phyloP scores from a whole-genome alignment of 768 basidiomycete genomes.

The Boletus patriciae region DNA sequence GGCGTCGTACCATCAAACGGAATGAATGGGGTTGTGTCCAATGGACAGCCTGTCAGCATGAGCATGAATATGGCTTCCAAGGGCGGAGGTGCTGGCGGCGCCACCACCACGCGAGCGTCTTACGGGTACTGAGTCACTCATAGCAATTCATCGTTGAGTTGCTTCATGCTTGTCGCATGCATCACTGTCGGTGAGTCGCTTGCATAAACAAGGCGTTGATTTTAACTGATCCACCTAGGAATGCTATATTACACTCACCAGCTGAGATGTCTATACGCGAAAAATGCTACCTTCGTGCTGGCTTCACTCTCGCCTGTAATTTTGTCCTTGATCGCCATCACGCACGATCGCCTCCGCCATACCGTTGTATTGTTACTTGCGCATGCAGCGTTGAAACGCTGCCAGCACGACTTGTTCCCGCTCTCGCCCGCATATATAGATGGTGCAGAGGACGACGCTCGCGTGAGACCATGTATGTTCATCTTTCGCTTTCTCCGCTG shows the following conservation, averaged over 20 bases:
- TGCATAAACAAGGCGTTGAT: neutral
- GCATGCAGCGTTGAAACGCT: slow-evolving; percentile 2
- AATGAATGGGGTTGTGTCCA: slow-evolving; percentile 27
- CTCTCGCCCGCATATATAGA: slow-evolving; percentile 20
- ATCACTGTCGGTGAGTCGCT: slow-evolving; percentile 17
- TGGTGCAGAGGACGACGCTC: slow-evolving; percentile 18
- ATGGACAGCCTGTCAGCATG: slow-evolving; percentile 43
- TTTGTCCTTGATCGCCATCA: slow-evolving; percentile 8
- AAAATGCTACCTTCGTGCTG: slow-evolving; percentile 18
- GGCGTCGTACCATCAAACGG: slow-evolving; percentile 30
- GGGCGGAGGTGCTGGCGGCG: slow-evolving; percentile 33
- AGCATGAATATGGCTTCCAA: slow-evolving; percentile 43
- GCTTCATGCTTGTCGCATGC: slow-evolving; percentile 5
- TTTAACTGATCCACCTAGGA: slow-evolving; percentile 12
- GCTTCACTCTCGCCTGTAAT: slow-evolving; percentile 20
- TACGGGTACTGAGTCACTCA: slow-evolving; percentile 39
- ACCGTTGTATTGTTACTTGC: slow-evolving; percentile 11
- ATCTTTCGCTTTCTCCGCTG: slow-evolving; percentile 18
- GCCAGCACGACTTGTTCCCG: slow-evolving; percentile 1
- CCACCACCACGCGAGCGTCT: slow-evolving; percentile 34
- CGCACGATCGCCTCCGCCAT: slow-evolving; percentile 13
- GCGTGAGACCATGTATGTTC: slow-evolving; percentile 19
- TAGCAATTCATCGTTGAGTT: slow-evolving; percentile 3
- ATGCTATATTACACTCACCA: slow-evolving; percentile 12
- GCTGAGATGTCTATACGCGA: slow-evolving; percentile 23